Percentiles rank a stretch among this genome's conserved stretches.
Conservation (phyloP, 75 land plant species). For the Gnetum montanum region DNA sequence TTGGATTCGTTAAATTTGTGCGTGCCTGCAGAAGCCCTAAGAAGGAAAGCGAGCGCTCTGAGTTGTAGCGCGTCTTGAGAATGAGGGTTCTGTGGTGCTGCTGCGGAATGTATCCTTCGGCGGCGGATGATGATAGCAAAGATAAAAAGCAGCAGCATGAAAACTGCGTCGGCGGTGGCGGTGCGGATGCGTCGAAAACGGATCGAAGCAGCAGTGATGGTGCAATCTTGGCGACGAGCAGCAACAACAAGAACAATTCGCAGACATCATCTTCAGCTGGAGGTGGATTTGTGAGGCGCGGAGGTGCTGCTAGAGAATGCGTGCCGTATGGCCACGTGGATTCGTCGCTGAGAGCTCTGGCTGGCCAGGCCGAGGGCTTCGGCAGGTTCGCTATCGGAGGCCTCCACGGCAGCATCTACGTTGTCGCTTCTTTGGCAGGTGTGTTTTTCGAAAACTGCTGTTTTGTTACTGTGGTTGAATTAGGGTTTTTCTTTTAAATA, state of each 20-base stretch:
- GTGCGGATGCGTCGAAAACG: no score
- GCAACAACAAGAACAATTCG: neutral
- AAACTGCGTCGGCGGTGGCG: no score
- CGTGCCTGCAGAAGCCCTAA: neutral
- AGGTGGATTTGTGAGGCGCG: neutral
- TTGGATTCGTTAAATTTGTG: neutral
- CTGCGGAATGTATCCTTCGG: neutral
- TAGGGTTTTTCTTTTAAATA: no score
- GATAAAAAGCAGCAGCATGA: neutral
- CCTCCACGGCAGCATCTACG: slow-evolving; percentile 61
- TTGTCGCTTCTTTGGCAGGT: slow-evolving; percentile 75
- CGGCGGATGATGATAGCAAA: neutral
- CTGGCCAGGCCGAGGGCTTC: slow-evolving; percentile 91
- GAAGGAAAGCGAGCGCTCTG: neutral
- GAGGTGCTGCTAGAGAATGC: slow-evolving; percentile 4
- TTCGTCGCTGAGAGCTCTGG: slow-evolving; percentile 38
- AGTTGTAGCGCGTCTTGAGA: neutral
- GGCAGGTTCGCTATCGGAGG: slow-evolving; percentile 82
- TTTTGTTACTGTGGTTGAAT: no score
- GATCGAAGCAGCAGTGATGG: neutral
- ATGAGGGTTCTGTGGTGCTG: slow-evolving; percentile 4
- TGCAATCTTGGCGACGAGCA: neutral
- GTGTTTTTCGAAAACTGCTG: no score
- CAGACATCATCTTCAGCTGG: neutral
- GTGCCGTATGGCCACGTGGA: slow-evolving; percentile 73